Conservation (phyloP, 495 filamentous ascomycete genomes). For the Evansstolkia leycettana region DNA sequence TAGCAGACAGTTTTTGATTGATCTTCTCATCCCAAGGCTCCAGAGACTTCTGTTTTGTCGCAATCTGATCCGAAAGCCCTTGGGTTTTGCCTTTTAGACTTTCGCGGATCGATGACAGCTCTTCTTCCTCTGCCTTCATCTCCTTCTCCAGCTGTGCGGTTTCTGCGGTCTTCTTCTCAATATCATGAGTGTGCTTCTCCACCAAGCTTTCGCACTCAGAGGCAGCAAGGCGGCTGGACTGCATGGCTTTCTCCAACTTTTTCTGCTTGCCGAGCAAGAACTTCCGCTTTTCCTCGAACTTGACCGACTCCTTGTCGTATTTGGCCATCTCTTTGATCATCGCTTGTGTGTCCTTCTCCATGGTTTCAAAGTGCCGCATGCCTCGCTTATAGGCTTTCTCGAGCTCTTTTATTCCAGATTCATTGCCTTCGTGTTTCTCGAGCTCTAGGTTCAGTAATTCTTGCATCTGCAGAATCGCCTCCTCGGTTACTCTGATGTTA, state of each 20-base stretch:
- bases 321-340: constrained; percentile 80
- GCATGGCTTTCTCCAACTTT: constrained; percentile 84
- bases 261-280: constrained; percentile 81
- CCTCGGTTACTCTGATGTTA: constrained; percentile 79
- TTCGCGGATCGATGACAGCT: constrained; percentile 68
- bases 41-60: constrained; percentile 80
- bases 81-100: constrained; percentile 90
- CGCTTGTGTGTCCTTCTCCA: constrained; percentile 72
- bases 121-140: constrained; percentile 67
- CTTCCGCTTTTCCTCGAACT: constrained; percentile 95
- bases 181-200: constrained; percentile 63
- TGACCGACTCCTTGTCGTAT: constrained; percentile 90
- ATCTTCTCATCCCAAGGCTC: constrained; percentile 97
- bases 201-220: constrained; percentile 67
- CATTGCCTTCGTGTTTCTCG: constrained; percentile 82
- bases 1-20: constrained; percentile 85
- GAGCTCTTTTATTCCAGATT: constrained; percentile 80
- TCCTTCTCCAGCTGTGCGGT: constrained; percentile 59
- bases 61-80: constrained; percentile 82
- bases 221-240: constrained; percentile 52
- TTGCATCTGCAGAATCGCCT: constrained; percentile 83
- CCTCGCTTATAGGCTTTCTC: constrained; percentile 76
- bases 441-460: constrained; percentile 76
- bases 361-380: constrained; percentile 64
- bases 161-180: constrained; percentile 60